A percentile compares a stretch with the other conserved stretches of the same genome.
Conservation (phyloP, 129 eudicot species). For the Pittosporum tobira region DNA sequence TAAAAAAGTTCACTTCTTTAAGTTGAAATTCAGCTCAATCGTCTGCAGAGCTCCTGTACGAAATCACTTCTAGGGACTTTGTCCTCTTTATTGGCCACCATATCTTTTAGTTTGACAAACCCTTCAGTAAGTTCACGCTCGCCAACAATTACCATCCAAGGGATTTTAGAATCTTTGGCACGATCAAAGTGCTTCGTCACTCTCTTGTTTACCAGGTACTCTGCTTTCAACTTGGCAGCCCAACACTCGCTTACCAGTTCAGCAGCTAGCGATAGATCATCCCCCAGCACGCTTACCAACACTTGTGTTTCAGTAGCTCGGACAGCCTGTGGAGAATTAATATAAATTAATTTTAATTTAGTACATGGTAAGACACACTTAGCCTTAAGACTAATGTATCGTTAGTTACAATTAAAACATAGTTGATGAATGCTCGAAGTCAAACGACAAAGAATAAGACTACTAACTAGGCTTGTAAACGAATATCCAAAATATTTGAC, state of each 20-base stretch:
- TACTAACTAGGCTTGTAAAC: too few relatives aligned
- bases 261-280: conserved; percentile 50
- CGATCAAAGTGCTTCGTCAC: conserved; percentile 65
- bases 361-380: not conserved
- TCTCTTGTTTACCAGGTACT: conserved; percentile 46
- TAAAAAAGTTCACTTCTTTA: not conserved
- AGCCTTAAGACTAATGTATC: not conserved
- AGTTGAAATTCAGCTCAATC: not conserved
- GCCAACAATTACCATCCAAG: conserved; percentile 76
- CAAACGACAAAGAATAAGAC: too few relatives aligned
- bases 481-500: too few relatives aligned
- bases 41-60: conserved; percentile 41
- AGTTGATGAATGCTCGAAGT: too few relatives aligned
- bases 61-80: conserved; percentile 33
- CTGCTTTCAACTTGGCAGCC: conserved; percentile 63
- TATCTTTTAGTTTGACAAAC: conserved; percentile 46
- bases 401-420: not conserved
- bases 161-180: conserved; percentile 50
- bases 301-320: conserved; percentile 78
- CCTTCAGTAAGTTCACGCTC: conserved; percentile 48
- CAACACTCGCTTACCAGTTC: conserved; percentile 57
- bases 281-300: conserved; percentile 58
- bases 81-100: conserved; percentile 36
- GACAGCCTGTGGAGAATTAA: conserved; percentile 24
- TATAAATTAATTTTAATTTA: not conserved